Evolutionary conservation across 768 basidiomycete species (phyloP), one percentile per base, ranked within the genome.

Genomic region (Trametes sanguinea): DNA sequence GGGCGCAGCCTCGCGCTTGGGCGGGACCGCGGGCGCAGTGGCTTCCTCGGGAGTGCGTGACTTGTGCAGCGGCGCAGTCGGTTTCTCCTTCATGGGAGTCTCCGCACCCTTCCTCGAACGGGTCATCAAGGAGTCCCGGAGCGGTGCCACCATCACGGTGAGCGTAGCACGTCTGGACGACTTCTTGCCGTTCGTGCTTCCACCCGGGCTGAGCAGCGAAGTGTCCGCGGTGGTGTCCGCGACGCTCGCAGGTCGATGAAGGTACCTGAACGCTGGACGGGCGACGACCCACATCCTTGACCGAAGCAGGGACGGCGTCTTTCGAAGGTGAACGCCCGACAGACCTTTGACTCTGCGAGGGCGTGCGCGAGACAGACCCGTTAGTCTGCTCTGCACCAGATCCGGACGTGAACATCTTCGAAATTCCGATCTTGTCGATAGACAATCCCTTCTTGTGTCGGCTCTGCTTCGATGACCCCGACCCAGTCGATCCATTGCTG

Each of bases 61-160:
- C 56, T 65, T 65, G 27, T 69, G 59, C 35, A 65, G 66, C 40
- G 67, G 62, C n/a, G 43, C 65, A 43, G 68, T 68, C 10, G 60
- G 60, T 72, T 75, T 73, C 71, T 80, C 74, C 60, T 68, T 68
- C 33, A 67, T 57, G 11, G 73, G 69, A 16, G 74, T 73, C 65
- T 71, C 73, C 8, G 66, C 52, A 55, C 44, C 69, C 46, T 69
- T 68, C 57, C 66, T 70, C 29, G 67, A 51, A 42, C 72, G 72
- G 17, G 48, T 63, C 70, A 84, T 81, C 62, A 80, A 80, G 0
- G 82, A 66, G 44, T 85, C 80, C 57, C 80, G 82, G 65, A 94
- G 77, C 6, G 90, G 89, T 70, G 92, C 90, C 2, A 92, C 89
- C 85, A 94, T 92, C 43, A 95, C 84, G 0, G 89, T 93, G 64